Evolutionary conservation across 2,329 filamentous ascomycete species (phyloP).

Genomic region (Pyrenophora seminiperda): DNA sequence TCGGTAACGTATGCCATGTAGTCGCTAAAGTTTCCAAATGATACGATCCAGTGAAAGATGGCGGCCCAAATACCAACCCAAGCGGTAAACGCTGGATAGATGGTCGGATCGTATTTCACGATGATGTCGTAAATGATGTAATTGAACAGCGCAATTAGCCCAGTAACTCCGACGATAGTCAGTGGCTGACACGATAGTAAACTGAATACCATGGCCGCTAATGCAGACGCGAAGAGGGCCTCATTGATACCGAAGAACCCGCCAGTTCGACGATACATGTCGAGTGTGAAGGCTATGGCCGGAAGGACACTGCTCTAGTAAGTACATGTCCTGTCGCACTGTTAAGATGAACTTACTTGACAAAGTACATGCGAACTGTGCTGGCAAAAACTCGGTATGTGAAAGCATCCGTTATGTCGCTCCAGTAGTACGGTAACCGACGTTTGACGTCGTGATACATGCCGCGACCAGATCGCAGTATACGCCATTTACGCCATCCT

Average conservation of each 20-base stretch:
- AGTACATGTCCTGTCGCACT: background rate
- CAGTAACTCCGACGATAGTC: conserved; percentile 63
- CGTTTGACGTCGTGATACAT: conserved; percentile 62
- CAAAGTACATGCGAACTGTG: conserved; percentile 64
- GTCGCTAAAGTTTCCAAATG: conserved; percentile 59
- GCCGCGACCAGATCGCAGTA: conserved; percentile 55
- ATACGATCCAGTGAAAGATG: conserved; percentile 62
- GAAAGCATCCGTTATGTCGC: conserved; percentile 60
- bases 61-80: conserved; percentile 64
- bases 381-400: conserved; percentile 61
- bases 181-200: conserved; percentile 59
- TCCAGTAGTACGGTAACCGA: conserved; percentile 61
- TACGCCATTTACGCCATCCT: conserved; percentile 51
- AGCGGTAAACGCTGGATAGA: conserved; percentile 61
- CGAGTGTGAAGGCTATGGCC: conserved; percentile 63
- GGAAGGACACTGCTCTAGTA: conserved; percentile 55
- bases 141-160: conserved; percentile 58
- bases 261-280: conserved; percentile 62
- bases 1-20: conserved; percentile 65
- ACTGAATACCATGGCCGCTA: conserved; percentile 63
- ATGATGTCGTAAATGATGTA: conserved; percentile 66
- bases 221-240: conserved; percentile 59
- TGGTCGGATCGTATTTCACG: conserved; percentile 53
- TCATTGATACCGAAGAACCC: conserved; percentile 64
- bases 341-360: conserved; percentile 50